These are phyloP conservation scores for Stagonosporopsis rhizophila DNA, from an alignment of 2,329 filamentous ascomycete genomes.

Conservation along the genomic window DNA sequence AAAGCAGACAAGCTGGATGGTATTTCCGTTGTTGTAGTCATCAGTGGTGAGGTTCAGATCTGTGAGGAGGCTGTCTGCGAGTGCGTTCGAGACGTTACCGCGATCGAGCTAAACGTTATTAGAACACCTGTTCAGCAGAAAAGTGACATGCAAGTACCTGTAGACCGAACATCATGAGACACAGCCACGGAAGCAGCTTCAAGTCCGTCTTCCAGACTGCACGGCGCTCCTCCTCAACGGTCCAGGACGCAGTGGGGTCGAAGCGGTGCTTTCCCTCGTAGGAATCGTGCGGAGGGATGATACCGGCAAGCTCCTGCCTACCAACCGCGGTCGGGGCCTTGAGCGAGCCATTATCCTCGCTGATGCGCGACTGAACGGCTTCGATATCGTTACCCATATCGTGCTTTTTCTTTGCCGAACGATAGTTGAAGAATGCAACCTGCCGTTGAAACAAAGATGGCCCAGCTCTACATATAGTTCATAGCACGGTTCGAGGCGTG, in stretches of 20 bases:
- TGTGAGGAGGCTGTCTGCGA: slow-evolving; percentile 40
- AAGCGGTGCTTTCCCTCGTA: slow-evolving; percentile 64
- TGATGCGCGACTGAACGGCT: slow-evolving; percentile 25
- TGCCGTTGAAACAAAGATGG: slow-evolving; percentile 1
- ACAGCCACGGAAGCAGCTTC: slow-evolving; percentile 38
- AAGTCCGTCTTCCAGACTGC: slow-evolving; percentile 59
- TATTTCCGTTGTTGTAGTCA: slow-evolving; percentile 48
- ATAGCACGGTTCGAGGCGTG: slow-evolving; percentile 2
- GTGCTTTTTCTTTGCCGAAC: not conserved
- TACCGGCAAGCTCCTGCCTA: slow-evolving; percentile 37
- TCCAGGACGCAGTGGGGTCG: slow-evolving; percentile 63
- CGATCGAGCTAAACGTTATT: slow-evolving; percentile 52
- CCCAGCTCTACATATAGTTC: slow-evolving; percentile 8
- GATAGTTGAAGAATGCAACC: not conserved
- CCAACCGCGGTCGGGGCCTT: slow-evolving; percentile 35
- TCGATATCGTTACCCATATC: slow-evolving; percentile 39
- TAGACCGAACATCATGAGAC: slow-evolving; percentile 56
- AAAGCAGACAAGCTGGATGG: slow-evolving; percentile 80
- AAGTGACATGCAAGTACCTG: slow-evolving; percentile 1
- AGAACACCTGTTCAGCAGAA: not conserved
- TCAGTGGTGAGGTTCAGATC: slow-evolving; percentile 41
- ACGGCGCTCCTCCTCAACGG: slow-evolving; percentile 61
- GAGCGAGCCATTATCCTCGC: slow-evolving; percentile 35
- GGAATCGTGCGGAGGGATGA: slow-evolving; percentile 54
- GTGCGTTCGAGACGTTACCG: slow-evolving; percentile 50